A percentile compares a stretch with the other conserved stretches of the same genome.
Evolutionary conservation across 805 yeast genomes (phyloP).

Genomic region (Barnettozyma wickerhamii): DNA sequence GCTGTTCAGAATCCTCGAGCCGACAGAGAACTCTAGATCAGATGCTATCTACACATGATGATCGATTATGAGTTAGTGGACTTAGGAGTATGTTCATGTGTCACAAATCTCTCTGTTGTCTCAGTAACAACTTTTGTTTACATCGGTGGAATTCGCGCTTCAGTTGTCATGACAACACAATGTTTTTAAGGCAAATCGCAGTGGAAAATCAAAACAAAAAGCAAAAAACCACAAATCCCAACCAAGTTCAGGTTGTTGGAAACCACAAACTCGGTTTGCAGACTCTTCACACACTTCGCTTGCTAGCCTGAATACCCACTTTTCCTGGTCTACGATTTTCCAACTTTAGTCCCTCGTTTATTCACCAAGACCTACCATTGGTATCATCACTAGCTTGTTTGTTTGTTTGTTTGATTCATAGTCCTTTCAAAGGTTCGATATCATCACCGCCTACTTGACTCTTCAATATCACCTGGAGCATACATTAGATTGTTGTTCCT

Average conservation of each 20-base stretch:
- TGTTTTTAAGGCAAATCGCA: neutral
- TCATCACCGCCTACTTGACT: no score
- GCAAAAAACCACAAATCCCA: neutral
- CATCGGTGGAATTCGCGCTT: neutral
- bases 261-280: conserved; percentile 1
- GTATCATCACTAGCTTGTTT: neutral
- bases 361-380: neutral
- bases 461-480: no score
- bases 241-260: neutral
- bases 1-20: no score
- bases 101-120: neutral
- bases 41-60: no score
- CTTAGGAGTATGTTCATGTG: no score
- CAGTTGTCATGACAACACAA: neutral
- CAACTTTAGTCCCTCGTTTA: conserved; percentile 2
- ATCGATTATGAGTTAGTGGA: no score
- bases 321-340: neutral
- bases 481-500: no score
- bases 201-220: conserved; percentile 4
- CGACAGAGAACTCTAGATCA: no score
- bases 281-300: neutral
- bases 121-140: neutral
- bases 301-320: neutral
- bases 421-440: no score
- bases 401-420: neutral